Percentiles rank a stretch among this genome's conserved stretches.
Conservation (phyloP, 2,329 filamentous ascomycete species). For the Hypoxylon sp. region DNA sequence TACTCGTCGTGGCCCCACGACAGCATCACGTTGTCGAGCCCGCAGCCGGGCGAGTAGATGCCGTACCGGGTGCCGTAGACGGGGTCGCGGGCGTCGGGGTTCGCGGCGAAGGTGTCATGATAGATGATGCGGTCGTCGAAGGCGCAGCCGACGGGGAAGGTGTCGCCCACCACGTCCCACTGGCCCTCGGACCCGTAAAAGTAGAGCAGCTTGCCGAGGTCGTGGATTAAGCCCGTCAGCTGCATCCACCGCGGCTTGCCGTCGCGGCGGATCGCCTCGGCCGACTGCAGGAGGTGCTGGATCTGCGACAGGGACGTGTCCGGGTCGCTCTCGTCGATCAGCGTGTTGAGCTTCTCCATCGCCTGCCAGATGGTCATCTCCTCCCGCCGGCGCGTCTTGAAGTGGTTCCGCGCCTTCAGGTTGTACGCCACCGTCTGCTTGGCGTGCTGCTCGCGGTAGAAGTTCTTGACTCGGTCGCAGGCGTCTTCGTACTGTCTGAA, state of each 20-base stretch:
- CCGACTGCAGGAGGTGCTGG: conserved; percentile 87
- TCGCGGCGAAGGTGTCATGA: conserved; percentile 78
- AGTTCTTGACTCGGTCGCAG: conserved; percentile 85
- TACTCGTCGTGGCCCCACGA: conserved; percentile 93
- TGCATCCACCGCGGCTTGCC: conserved; percentile 87
- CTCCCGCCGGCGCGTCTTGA: conserved; percentile 71
- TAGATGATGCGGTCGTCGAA: conserved; percentile 84
- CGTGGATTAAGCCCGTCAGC: conserved; percentile 80
- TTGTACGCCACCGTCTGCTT: conserved; percentile 88
- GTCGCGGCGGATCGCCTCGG: conserved; percentile 89
- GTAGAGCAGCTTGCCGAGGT: conserved; percentile 82
- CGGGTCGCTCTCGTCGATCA: conserved; percentile 91
- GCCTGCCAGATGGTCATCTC: conserved; percentile 91
- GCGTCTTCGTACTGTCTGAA: conserved; percentile 88
- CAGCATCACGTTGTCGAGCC: conserved; percentile 88
- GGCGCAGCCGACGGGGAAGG: conserved; percentile 81
- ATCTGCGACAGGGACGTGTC: conserved; percentile 90
- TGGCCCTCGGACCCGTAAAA: conserved; percentile 87
- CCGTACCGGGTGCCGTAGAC: conserved; percentile 82
- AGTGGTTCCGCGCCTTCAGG: conserved; percentile 79
- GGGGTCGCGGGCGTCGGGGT: conserved; percentile 78
- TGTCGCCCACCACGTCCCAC: conserved; percentile 94
- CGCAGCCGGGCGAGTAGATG: conserved; percentile 83
- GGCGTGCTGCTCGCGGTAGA: conserved; percentile 79
- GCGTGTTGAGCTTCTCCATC: conserved; percentile 90